These are phyloP conservation scores for Williopsis jadinii DNA, from an alignment of 1,139 yeast species.

Conservation along the genomic window DNA sequence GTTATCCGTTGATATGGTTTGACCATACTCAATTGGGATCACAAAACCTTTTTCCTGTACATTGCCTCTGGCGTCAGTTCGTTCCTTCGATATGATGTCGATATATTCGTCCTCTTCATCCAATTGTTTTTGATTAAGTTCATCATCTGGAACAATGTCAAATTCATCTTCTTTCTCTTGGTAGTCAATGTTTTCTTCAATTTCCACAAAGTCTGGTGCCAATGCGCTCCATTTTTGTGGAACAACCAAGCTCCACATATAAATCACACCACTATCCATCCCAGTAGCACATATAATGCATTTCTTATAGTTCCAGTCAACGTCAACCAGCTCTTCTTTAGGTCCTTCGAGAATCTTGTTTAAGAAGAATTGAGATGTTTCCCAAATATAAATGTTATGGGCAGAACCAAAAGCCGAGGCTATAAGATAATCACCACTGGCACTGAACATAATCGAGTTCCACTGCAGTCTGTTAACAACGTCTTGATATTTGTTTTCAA, in stretches of 20 bases:
- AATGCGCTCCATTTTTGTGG: slow-evolving; percentile 96
- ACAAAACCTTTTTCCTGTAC: slow-evolving; percentile 15
- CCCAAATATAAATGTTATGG: slow-evolving; percentile 92
- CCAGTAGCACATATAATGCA: slow-evolving; percentile 87
- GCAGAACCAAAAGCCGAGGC: slow-evolving; percentile 87
- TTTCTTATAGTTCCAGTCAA: slow-evolving; percentile 74
- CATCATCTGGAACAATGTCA: slow-evolving; percentile 66
- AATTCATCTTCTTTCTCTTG: slow-evolving; percentile 90
- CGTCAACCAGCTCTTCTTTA: slow-evolving; percentile 74
- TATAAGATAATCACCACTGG: slow-evolving; percentile 71
- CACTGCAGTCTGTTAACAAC: slow-evolving; percentile 85
- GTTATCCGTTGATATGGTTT: neutral
- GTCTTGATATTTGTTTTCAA: slow-evolving; percentile 83
- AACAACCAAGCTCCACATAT: slow-evolving; percentile 74
- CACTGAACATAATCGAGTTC: slow-evolving; percentile 74
- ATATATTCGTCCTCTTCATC: slow-evolving; percentile 62
- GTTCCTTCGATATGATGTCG: slow-evolving; percentile 61
- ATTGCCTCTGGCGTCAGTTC: slow-evolving; percentile 59
- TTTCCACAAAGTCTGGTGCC: slow-evolving; percentile 94
- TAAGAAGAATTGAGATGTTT: slow-evolving; percentile 78
- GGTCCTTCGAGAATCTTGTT: slow-evolving; percentile 90
- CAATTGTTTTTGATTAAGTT: slow-evolving; percentile 51
- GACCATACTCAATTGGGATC: slow-evolving; percentile 13
- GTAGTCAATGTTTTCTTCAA: slow-evolving; percentile 87
- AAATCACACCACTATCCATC: slow-evolving; percentile 74